These are phyloP conservation scores for Sphaceloma murrayae DNA, from an alignment of 2,329 filamentous ascomycete species.

Conservation along the genomic window DNA sequence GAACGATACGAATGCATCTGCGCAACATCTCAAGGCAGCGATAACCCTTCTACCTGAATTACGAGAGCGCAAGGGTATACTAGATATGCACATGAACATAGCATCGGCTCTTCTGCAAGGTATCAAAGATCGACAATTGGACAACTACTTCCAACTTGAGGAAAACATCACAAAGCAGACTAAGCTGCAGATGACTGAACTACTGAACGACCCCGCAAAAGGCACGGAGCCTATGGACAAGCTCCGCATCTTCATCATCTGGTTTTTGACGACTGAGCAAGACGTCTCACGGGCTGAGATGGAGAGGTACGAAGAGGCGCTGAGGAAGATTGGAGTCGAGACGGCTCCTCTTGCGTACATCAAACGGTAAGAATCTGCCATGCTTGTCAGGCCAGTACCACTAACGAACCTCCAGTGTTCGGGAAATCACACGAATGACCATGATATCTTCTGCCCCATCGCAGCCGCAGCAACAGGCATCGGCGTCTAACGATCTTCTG, in stretches of 20 bases:
- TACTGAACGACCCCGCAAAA: conserved; percentile 71
- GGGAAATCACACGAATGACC: conserved; percentile 93
- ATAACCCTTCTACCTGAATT: conserved; percentile 89
- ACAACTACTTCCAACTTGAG: conserved; percentile 93
- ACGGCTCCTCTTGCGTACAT: conserved; percentile 74
- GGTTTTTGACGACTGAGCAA: conserved; percentile 88
- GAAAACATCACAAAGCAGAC: conserved; percentile 87
- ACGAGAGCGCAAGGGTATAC: conserved; percentile 77
- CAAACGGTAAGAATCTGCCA: conserved; percentile 53
- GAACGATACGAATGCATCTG: conserved; percentile 78
- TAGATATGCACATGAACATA: conserved; percentile 99
- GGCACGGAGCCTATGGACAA: conserved; percentile 81
- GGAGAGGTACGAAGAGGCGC: conserved; percentile 73
- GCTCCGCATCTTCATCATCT: conserved; percentile 88
- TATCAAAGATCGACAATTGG: conserved; percentile 89
- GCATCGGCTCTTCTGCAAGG: conserved; percentile 68
- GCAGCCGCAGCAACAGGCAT: conserved; percentile 49
- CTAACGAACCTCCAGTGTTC: conserved; percentile 48
- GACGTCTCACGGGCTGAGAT: conserved; percentile 76
- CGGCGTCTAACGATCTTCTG: conserved; percentile 68
- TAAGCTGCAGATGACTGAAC: conserved; percentile 77
- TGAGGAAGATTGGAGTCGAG: conserved; percentile 66
- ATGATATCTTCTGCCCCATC: conserved; percentile 82
- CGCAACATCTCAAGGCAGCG: conserved; percentile 89
- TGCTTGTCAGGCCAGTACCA: background rate